Percentiles rank a stretch among this genome's conserved stretches.
phyloP scores from a whole-genome alignment of 2,329 filamentous ascomycete genomes.

The Emericellopsis atlantica region DNA sequence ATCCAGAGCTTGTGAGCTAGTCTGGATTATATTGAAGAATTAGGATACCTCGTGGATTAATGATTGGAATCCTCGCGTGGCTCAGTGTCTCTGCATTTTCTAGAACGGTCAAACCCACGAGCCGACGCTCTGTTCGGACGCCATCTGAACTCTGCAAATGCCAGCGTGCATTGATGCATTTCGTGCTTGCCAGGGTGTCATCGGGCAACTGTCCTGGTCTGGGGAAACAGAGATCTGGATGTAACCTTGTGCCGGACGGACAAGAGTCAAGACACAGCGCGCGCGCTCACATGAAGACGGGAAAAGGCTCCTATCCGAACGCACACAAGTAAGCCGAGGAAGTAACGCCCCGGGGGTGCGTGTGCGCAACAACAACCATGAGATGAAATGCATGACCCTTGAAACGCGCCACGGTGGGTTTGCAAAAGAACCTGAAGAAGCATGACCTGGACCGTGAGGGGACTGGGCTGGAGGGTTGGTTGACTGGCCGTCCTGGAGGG shows the following conservation, averaged over 20 bases:
- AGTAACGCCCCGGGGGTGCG: neutral
- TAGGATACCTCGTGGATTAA: no score
- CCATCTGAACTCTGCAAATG: neutral
- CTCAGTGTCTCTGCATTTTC: no score
- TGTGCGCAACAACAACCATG: neutral
- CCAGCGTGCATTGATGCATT: neutral
- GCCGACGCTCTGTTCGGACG: neutral
- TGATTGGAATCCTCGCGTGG: no score
- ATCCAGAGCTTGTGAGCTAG: no score
- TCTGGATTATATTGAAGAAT: no score
- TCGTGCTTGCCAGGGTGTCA: neutral
- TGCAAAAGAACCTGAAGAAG: conserved; percentile 1
- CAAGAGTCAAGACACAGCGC: neutral
- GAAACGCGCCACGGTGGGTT: neutral
- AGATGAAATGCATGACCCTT: neutral
- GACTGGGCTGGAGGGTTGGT: no score
- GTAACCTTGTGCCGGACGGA: neutral
- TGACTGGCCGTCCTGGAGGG: neutral
- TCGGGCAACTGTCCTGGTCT: neutral
- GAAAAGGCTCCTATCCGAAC: no score
- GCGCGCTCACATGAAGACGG: neutral
- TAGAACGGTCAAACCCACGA: no score
- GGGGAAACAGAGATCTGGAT: neutral
- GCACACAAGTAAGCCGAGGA: neutral
- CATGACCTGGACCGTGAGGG: neutral